These are phyloP conservation scores for Endogone sp. DNA, from an alignment of 192 early-diverging fungal genomes.

Conservation along the genomic window DNA sequence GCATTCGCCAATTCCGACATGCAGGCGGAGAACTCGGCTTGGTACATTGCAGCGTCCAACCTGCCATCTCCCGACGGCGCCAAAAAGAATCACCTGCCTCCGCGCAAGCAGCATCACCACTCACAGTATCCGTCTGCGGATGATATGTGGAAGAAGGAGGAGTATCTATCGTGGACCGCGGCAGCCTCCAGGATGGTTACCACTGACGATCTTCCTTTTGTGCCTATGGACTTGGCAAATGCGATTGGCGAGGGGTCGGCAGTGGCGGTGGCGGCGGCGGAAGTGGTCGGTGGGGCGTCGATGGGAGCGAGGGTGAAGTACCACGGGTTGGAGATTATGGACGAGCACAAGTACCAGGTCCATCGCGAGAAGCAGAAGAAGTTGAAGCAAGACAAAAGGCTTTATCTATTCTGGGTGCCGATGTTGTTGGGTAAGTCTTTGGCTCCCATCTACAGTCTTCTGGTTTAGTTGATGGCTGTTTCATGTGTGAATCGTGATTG, in stretches of 20 bases:
- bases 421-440: conserved; percentile 32
- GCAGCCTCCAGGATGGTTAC: conserved; percentile 12
- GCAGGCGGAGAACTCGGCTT: not conserved
- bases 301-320: not conserved
- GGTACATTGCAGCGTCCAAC: not conserved
- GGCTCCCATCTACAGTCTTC: no score
- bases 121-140: conserved; percentile 15
- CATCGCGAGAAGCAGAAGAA: conserved; percentile 15
- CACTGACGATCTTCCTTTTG: conserved; percentile 1
- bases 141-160: conserved; percentile 18
- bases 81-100: conserved; percentile 12
- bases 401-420: conserved; percentile 59
- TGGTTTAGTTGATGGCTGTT: not conserved
- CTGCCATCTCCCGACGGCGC: not conserved
- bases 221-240: not conserved
- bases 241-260: not conserved
- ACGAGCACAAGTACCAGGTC: conserved; percentile 12
- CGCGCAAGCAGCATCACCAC: conserved; percentile 19
- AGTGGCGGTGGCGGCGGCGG: conserved; percentile 2
- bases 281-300: not conserved
- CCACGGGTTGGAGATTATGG: not conserved
- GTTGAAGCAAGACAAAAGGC: conserved; percentile 45
- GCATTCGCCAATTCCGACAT: not conserved
- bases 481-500: not conserved
- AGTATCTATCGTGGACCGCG: conserved; percentile 4